These are phyloP conservation scores for Senna tora DNA, from an alignment of 306 rosid species.

Conservation along the genomic window DNA sequence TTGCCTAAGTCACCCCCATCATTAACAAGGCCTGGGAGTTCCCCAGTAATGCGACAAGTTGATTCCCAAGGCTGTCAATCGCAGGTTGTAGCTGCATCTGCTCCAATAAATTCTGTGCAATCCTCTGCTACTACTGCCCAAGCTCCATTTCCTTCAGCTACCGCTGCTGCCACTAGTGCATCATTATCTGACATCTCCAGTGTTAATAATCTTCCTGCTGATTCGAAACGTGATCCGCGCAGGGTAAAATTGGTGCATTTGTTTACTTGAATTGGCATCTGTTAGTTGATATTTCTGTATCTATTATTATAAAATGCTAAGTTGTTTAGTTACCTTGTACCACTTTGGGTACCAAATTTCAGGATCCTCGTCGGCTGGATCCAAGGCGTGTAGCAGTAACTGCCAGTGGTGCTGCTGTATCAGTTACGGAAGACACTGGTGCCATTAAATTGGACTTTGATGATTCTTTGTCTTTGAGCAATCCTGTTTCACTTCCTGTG, in stretches of 20 bases:
- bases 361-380: slow-evolving; percentile 99
- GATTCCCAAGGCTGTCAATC: slow-evolving; percentile 53
- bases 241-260: slow-evolving; percentile 61
- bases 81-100: slow-evolving; percentile 53
- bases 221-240: slow-evolving; percentile 94
- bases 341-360: slow-evolving; percentile 41
- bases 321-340: slow-evolving; percentile 32
- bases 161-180: slow-evolving; percentile 50
- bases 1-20: slow-evolving; percentile 82
- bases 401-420: slow-evolving; percentile 51
- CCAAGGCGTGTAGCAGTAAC: slow-evolving; percentile 70
- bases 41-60: slow-evolving; percentile 55
- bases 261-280: slow-evolving; percentile 30
- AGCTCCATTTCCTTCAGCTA: slow-evolving; percentile 49
- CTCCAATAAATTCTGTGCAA: slow-evolving; percentile 61
- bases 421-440: slow-evolving; percentile 58
- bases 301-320: slow-evolving; percentile 10
- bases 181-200: slow-evolving; percentile 56
- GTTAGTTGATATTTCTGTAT: slow-evolving; percentile 3
- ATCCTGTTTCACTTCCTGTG: slow-evolving; percentile 54
- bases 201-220: slow-evolving; percentile 59
- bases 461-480: slow-evolving; percentile 53
- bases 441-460: slow-evolving; percentile 58
- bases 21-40: slow-evolving; percentile 65
- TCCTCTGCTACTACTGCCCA: slow-evolving; percentile 60